These are phyloP conservation scores for Ustilaginoidea virens DNA, from an alignment of 2,329 filamentous ascomycete species.

Conservation along the genomic window DNA sequence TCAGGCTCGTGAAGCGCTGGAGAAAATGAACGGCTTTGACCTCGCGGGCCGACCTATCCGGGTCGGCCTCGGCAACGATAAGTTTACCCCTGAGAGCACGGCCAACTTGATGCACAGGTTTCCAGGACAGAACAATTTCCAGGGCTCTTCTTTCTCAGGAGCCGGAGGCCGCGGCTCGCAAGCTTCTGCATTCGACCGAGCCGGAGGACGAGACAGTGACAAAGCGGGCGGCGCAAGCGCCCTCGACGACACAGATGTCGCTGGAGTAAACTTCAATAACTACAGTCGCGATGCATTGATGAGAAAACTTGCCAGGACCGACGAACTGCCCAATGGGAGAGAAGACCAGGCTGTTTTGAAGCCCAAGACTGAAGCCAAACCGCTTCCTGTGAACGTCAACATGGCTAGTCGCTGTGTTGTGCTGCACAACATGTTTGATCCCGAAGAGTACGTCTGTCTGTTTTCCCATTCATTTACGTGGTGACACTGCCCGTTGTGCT, in stretches of 20 bases:
- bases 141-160: slow-evolving; percentile 85
- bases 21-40: slow-evolving; percentile 99
- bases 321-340: slow-evolving; percentile 54
- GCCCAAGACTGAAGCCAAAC: slow-evolving; percentile 64
- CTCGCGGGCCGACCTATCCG: slow-evolving; percentile 93
- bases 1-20: slow-evolving; percentile 83
- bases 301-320: slow-evolving; percentile 93
- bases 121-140: slow-evolving; percentile 67
- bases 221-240: slow-evolving; percentile 87
- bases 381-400: slow-evolving; percentile 72
- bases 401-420: slow-evolving; percentile 89
- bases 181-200: slow-evolving; percentile 79
- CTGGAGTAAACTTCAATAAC: slow-evolving; percentile 98
- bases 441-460: slow-evolving; percentile 57
- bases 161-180: slow-evolving; percentile 76
- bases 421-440: slow-evolving; percentile 90
- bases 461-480: background rate
- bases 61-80: slow-evolving; percentile 98
- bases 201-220: slow-evolving; percentile 75
- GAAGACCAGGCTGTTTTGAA: slow-evolving; percentile 60
- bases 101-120: slow-evolving; percentile 85
- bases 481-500: background rate
- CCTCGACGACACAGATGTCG: slow-evolving; percentile 92
- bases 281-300: slow-evolving; percentile 97
- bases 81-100: slow-evolving; percentile 96